Evolutionary conservation across 768 basidiomycete species (phyloP), one percentile per base, ranked within the genome.

Genomic region (Panus rudis): DNA sequence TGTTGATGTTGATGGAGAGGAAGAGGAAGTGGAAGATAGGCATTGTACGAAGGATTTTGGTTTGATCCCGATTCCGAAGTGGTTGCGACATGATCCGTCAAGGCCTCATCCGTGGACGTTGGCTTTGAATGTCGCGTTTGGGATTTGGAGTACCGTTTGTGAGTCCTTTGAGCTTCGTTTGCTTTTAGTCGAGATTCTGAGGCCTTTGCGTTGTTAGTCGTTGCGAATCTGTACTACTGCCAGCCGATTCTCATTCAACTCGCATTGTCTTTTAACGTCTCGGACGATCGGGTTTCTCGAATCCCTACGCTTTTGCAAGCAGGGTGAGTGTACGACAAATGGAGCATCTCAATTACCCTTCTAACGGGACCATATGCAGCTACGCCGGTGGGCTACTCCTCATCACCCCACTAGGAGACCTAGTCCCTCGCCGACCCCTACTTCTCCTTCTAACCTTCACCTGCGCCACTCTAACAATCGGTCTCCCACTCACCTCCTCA

Each of bases 361-460:
- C 32, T 43, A 41, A 5, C 30, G 7, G 21, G 16, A 17, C 20
- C 32, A 6, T 4, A 16, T 20, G 6, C 28, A 56, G 55, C 11
- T 56, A 56, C 31, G 52, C 47, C 16, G 34, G 44, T 12, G 56
- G 56, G 13, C 39, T 48, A 3, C 59, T 91, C 6, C 60, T 91
- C 25, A 75, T 92, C 39, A 74, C 84, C 0, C 90, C 91, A 3
- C 66, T 89, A 0, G 90, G 90, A 4, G 90, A 93, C 58, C 70
- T 92, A 14, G 71, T 87, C 24, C 81, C 80, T 19, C 68, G 89
- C 31, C 70, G 90, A 10, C 81, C 77, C 39, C 67, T 93, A 0
- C 69, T 83, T 25, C 66, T 92, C 20, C 47, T 67, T 14, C 60
- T 87, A 13, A 63, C 83, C 25, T 47, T 71, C 0, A 34, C 71